Percentiles rank a stretch among this genome's conserved stretches.
Conservation (phyloP, 2,329 filamentous ascomycete genomes). For the Diaporthe longicolla region DNA sequence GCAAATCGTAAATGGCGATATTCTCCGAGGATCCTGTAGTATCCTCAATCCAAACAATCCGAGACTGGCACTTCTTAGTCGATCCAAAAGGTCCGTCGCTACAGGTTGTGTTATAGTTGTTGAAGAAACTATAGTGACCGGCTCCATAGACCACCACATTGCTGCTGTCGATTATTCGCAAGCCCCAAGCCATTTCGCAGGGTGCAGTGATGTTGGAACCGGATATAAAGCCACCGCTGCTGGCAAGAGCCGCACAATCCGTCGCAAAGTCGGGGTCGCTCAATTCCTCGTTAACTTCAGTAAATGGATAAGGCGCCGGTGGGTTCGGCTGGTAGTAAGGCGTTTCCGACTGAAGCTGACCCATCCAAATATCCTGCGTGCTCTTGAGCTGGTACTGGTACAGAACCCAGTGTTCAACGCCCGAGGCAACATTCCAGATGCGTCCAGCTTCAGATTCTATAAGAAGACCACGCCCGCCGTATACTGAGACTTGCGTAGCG, state of each 20-base stretch:
- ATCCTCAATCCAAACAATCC: constrained; percentile 53
- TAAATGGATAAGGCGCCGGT: constrained; percentile 70
- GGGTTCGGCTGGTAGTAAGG: constrained; percentile 80
- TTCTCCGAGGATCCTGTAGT: constrained; percentile 32
- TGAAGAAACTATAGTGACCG: constrained; percentile 78
- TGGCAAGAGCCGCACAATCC: constrained; percentile 50
- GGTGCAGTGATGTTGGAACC: constrained; percentile 49
- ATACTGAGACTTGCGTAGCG: constrained; percentile 63
- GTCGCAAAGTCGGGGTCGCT: constrained; percentile 66
- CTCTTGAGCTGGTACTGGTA: constrained; percentile 77
- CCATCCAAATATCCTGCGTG: constrained; percentile 73
- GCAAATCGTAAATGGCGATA: constrained; percentile 56
- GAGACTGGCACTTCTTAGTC: constrained; percentile 59
- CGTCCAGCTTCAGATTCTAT: constrained; percentile 59
- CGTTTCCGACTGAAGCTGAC: constrained; percentile 78
- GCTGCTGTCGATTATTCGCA: constrained; percentile 70
- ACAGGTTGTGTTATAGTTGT: constrained; percentile 70
- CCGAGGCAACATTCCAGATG: constrained; percentile 75
- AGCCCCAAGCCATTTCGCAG: constrained; percentile 74
- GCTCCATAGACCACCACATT: constrained; percentile 73
- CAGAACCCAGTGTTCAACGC: constrained; percentile 75
- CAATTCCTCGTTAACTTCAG: constrained; percentile 53
- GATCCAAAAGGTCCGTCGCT: constrained; percentile 54
- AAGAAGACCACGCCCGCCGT: constrained; percentile 64
- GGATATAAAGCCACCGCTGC: constrained; percentile 18